Conservation (phyloP, 192 early-diverging fungal species). For the Dimargaris cristalligena region DNA sequence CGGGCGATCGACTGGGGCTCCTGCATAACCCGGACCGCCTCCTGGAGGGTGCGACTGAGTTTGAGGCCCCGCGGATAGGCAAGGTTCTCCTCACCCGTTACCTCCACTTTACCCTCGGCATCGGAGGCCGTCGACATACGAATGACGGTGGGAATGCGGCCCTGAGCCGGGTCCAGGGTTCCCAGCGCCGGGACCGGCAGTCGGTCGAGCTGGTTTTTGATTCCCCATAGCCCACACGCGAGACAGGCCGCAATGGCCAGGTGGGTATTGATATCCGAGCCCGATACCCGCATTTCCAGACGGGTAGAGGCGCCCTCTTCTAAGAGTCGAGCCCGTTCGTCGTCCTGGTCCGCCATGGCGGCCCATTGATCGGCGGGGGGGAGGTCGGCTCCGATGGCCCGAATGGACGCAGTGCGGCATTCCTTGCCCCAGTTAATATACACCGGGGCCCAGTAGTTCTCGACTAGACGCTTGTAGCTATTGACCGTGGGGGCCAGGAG, state of each 20-base stretch:
- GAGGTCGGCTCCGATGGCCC: conserved; percentile 41
- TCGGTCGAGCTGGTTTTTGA: conserved; percentile 34
- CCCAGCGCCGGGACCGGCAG: conserved; percentile 22
- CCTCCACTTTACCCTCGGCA: conserved; percentile 14
- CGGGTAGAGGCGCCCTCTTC: conserved; percentile 23
- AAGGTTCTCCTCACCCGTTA: conserved; percentile 23
- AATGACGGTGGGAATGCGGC: conserved; percentile 4
- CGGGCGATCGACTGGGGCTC: conserved; percentile 45
- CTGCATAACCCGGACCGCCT: conserved; percentile 49
- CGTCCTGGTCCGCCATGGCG: neutral
- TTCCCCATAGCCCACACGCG: conserved; percentile 53
- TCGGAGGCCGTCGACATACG: conserved; percentile 12
- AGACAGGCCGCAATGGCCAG: conserved; percentile 52
- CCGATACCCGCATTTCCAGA: conserved; percentile 65
- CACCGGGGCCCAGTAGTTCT: conserved; percentile 72
- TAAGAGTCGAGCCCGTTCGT: neutral
- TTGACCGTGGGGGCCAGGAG: conserved; percentile 66
- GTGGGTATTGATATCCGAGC: conserved; percentile 69
- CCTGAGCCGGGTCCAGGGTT: conserved; percentile 12
- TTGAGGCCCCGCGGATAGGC: neutral
- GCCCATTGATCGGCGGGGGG: neutral
- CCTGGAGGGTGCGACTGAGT: conserved; percentile 31
- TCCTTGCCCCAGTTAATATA: conserved; percentile 68
- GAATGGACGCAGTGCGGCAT: conserved; percentile 48
- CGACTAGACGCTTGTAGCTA: conserved; percentile 65